These are phyloP conservation scores for Thermothielavioides terrestris DNA, from an alignment of 495 filamentous ascomycete species.

Conservation along the genomic window DNA sequence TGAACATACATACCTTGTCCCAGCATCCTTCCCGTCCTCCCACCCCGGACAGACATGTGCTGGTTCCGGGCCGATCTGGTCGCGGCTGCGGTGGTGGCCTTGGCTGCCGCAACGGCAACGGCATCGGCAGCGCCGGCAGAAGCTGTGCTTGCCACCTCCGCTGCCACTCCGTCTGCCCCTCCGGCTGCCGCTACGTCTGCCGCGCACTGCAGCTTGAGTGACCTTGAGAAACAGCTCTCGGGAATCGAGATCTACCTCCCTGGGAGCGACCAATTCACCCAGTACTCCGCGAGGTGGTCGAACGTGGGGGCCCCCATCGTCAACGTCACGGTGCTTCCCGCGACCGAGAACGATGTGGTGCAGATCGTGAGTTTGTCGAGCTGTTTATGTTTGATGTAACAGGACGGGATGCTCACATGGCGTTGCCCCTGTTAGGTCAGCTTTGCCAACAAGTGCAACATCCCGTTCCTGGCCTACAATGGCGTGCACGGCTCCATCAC, in stretches of 20 bases:
- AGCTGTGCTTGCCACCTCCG: neutral
- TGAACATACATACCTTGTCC: too few relatives aligned
- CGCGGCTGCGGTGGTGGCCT: neutral
- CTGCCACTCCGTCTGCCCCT: neutral
- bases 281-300: slow-evolving; percentile 8
- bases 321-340: slow-evolving; percentile 41
- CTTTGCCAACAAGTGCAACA: slow-evolving; percentile 4
- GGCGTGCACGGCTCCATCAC: slow-evolving; percentile 39
- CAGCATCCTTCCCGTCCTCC: too few relatives aligned
- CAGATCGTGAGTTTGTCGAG: slow-evolving; percentile 38
- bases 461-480: slow-evolving; percentile 46
- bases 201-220: neutral
- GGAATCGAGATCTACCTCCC: slow-evolving; percentile 38
- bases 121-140: too few relatives aligned
- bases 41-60: too few relatives aligned
- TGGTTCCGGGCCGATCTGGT: neutral
- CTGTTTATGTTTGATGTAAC: too few relatives aligned
- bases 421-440: neutral
- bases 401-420: too few relatives aligned
- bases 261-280: neutral
- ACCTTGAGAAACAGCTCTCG: slow-evolving; percentile 27
- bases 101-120: neutral
- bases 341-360: slow-evolving; percentile 44
- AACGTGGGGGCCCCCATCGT: slow-evolving; percentile 28
- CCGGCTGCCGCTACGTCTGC: neutral